Conservation (phyloP, 2,329 filamentous ascomycete species). For the Chaetomiaceae sp. region DNA sequence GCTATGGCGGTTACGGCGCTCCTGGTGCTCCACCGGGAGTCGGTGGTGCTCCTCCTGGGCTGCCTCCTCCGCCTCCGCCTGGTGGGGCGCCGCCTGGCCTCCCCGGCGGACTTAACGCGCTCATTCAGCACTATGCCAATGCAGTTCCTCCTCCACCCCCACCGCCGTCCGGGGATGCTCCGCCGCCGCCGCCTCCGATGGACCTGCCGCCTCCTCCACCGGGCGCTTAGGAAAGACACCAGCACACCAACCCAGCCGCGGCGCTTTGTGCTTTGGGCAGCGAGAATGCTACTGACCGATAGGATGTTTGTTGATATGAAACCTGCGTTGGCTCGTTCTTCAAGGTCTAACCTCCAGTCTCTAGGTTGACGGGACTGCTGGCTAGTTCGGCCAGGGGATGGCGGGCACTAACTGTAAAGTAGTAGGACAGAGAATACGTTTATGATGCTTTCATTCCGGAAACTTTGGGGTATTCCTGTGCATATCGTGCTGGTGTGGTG, state of each 20-base stretch:
- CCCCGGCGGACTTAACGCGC: conserved; percentile 54
- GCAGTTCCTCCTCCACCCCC: conserved; percentile 31
- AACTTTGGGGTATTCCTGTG: too few relatives aligned
- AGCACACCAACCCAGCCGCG: conserved; percentile 9
- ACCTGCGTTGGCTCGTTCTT: conserved; percentile 5
- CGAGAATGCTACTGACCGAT: conserved; percentile 26
- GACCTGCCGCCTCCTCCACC: conserved; percentile 36
- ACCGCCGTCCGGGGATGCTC: conserved; percentile 34
- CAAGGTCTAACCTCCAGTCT: conserved; percentile 2
- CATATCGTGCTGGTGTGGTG: too few relatives aligned
- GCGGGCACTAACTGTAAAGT: conserved; percentile 24
- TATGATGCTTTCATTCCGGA: too few relatives aligned
- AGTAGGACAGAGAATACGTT: conserved; percentile 12
- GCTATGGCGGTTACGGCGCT: conserved; percentile 48
- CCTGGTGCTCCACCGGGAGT: conserved; percentile 53
- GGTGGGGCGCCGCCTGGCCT: conserved; percentile 48
- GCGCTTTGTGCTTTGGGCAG: conserved; percentile 6
- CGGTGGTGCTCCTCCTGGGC: conserved; percentile 37
- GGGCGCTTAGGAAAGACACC: conserved; percentile 30
- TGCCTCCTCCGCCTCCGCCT: conserved; percentile 30
- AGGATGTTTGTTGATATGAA: conserved; percentile 19
- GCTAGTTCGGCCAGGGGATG: background rate
- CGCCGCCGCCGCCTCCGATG: conserved; percentile 34
- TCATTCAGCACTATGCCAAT: conserved; percentile 59
- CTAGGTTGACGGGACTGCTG: background rate